Evolutionary conservation across 2,329 filamentous ascomycete genomes (phyloP).

Genomic region (Cladophialophora psammophila): DNA sequence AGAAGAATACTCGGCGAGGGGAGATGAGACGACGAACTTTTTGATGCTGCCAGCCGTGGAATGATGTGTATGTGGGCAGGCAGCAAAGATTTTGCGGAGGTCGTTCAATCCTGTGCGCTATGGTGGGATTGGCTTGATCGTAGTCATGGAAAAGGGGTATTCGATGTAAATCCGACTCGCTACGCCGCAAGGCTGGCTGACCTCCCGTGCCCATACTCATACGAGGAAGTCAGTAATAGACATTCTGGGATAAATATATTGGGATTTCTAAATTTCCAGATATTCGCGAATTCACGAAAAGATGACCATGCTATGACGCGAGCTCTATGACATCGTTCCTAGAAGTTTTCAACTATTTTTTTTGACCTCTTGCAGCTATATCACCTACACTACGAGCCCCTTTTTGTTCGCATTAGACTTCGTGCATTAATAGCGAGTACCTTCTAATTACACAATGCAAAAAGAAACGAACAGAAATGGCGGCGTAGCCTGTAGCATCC

Average conservation of each 20-base stretch:
- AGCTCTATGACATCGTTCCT: neutral
- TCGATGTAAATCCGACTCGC: neutral
- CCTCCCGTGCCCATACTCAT: neutral
- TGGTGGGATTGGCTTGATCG: neutral
- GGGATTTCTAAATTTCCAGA: neutral
- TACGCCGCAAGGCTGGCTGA: neutral
- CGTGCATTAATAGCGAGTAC: conserved; percentile 35
- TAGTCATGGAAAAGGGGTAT: neutral
- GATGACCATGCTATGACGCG: neutral
- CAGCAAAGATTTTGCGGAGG: too few relatives aligned
- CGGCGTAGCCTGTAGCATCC: neutral
- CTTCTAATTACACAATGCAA: conserved; percentile 34
- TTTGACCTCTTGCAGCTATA: conserved; percentile 13
- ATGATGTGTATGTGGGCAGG: too few relatives aligned
- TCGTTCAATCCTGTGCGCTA: neutral
- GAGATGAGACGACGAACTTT: neutral
- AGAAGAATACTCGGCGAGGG: neutral
- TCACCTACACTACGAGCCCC: neutral
- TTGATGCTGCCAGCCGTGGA: too few relatives aligned
- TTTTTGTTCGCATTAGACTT: conserved; percentile 21
- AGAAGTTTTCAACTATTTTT: conserved; percentile 12
- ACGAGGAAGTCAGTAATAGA: neutral
- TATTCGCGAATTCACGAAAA: neutral
- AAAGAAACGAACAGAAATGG: conserved; percentile 11
- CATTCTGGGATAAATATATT: neutral